Base-by-base conservation (phyloP, 164 flowering plant species). In the Vitis labrusca region DNA sequence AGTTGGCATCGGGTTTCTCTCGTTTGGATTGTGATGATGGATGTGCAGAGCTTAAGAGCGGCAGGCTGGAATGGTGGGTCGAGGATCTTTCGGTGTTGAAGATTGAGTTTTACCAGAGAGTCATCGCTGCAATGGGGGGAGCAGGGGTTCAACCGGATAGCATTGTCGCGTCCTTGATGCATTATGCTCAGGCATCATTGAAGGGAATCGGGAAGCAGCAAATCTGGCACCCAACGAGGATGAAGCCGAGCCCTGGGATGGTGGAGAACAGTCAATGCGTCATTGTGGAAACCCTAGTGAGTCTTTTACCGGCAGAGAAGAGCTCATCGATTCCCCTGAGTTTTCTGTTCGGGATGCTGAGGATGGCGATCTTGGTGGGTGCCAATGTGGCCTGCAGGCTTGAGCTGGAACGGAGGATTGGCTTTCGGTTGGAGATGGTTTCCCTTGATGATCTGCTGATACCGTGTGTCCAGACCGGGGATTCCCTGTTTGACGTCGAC, bases 361-460 rank as follows among this genome's bases (percentile, higher is more conserved):
- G 85, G 70, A 77, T 81, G 77, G 88, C 91, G 2, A 81, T 76
- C 17, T 69, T 80, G 65, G 62, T 85, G 63, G 89, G 82, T 44
- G 78, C 88, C 9, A 59, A 70, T 32, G 49, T 74, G 56, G 79
- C 89, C 16, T 82, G 87, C 69, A 80, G 86, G 78, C 79, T 86
- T 47, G 93, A 89, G 77, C 87, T 91, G 27, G 93, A 90, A 59
- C 80, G 85, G 76, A 77, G 88, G 73, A 83, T 89, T 67, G 84
- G 88, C 23, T 76, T 74, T 61, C 81, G 79, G 68, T 63, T 91
- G 68, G 91, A 91, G 63, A 66, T 78, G 85, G 93, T 79, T 44
- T 66, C 79, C 0, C 88, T 91, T 5, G 90, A 91, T 76, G 96
- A 91, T 72, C 85, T 91, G 56, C 87, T 91, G 5, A 85, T 89